Base-by-base conservation (phyloP, 345 rosid genomes). In the Raphanus sativus region DNA sequence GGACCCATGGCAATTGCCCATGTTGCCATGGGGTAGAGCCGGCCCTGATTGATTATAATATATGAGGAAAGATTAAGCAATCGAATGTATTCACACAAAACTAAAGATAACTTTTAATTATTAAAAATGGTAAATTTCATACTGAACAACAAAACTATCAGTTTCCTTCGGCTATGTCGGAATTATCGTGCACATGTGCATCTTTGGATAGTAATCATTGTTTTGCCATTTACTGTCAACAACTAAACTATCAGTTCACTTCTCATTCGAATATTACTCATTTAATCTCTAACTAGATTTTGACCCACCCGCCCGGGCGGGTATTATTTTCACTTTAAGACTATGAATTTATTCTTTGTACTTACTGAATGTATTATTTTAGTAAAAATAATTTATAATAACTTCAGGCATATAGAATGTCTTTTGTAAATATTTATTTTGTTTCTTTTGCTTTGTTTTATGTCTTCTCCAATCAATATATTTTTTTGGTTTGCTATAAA, bases 141-240 rank as follows among this genome's bases (percentile, higher is more conserved):
- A 75, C 12, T 60, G 8, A 75, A 62, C 15, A 62, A 63, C 10
- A 25, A 69, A 59, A 30, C 30, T 59, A 17, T 30, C 13, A 30
- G 24, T 17, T 32, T 68, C 38, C 36, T 60, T 67, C 0, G 34
- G 29, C 58, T 34, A 29, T 42, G 7, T 17, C 8, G 9, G 12
- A 70, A 12, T 64, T 40, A 8, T 56, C 10, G 10, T 40, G 76
- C 60, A 40, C 70, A 28, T 69, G 69, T 50, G 74, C 30, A 45
- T 30, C 9, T 38, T 62, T 62, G 21, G 21, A 21, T 21, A 25
- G 29, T 45, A 65, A 36, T 65, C 7, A 65, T 65, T 56, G 78
- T 58, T 5, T 66, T 17, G 24, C 55, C 55, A 52, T 4, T 54
- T 63, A 38, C 45, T 42, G 21, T 21, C 21, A 21, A 21, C 21